Conservation (phyloP, 78 protist species). For the Reticulomyxa filosa region DNA sequence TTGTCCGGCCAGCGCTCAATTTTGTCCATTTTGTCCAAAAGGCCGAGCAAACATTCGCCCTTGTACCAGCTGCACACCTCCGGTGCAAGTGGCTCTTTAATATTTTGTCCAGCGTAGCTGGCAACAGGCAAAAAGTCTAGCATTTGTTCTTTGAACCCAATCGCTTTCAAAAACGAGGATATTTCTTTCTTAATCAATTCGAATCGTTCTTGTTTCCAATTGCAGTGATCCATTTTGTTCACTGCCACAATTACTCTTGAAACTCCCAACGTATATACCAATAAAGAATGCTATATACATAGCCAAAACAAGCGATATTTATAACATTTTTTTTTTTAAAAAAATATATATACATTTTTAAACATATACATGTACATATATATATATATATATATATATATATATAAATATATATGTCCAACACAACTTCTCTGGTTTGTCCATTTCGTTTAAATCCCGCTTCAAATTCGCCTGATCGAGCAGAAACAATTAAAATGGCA, state of each 20-base stretch:
- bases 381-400: too few relatives aligned
- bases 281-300: conserved; percentile 85
- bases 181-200: conserved; percentile 37
- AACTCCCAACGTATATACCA: conserved; percentile 42
- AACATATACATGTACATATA: too few relatives aligned
- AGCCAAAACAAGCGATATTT: too few relatives aligned
- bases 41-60: background rate
- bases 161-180: conserved; percentile 15
- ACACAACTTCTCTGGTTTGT: conserved; percentile 30
- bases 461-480: conserved; percentile 67
- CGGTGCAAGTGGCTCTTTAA: background rate
- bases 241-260: conserved; percentile 38
- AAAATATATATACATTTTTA: too few relatives aligned
- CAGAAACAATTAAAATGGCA: conserved; percentile 78
- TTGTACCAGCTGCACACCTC: background rate
- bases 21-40: background rate
- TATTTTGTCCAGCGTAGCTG: conserved; percentile 13
- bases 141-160: conserved; percentile 16
- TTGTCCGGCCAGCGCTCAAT: too few relatives aligned
- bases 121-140: conserved; percentile 15
- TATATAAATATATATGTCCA: too few relatives aligned
- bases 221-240: conserved; percentile 96
- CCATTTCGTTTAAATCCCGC: conserved; percentile 97
- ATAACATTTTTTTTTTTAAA: too few relatives aligned
- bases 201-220: conserved; percentile 65